A percentile compares a stretch with the other conserved stretches of the same genome.
Conservation (phyloP, 2,329 filamentous ascomycete genomes). For the Colletotrichum gigasporum region DNA sequence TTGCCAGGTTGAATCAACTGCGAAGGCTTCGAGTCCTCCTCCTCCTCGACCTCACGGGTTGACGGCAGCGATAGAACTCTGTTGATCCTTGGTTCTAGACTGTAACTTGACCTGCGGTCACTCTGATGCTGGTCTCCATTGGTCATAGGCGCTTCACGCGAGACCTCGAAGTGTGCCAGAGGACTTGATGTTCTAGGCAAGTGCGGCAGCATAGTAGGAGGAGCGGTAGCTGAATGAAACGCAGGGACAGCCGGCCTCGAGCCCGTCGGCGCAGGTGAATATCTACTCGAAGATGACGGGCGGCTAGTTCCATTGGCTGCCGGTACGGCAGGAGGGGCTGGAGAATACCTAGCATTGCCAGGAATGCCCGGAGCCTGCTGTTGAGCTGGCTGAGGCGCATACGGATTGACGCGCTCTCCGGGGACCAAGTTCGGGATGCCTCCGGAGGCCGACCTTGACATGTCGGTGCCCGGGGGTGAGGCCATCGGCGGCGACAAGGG, state of each 20-base stretch:
- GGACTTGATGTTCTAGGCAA: constrained; percentile 73
- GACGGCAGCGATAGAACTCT: constrained; percentile 67
- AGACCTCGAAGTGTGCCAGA: constrained; percentile 69
- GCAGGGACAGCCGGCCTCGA: constrained; percentile 53
- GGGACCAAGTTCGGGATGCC: constrained; percentile 57
- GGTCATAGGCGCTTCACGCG: constrained; percentile 38
- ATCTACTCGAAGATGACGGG: constrained; percentile 56
- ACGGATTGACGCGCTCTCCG: constrained; percentile 62
- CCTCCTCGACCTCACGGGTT: constrained; percentile 71
- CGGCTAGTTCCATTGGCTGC: constrained; percentile 50
- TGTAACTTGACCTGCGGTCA: constrained; percentile 61
- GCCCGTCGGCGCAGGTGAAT: constrained; percentile 58
- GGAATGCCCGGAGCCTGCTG: constrained; percentile 44
- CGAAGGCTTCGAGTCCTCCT: constrained; percentile 47
- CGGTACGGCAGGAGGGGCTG: constrained; percentile 56
- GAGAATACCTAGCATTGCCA: constrained; percentile 68
- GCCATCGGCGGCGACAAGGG: constrained; percentile 21
- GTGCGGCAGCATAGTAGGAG: constrained; percentile 60
- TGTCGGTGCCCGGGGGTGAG: constrained; percentile 10
- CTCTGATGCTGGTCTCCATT: constrained; percentile 52
- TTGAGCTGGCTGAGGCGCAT: constrained; percentile 54
- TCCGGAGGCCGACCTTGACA: constrained; percentile 28
- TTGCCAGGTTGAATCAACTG: constrained; percentile 18
- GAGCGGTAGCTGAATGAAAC: constrained; percentile 45
- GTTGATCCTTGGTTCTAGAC: constrained; percentile 64